Conservation (phyloP, 129 eudicot species). For the Rutidosis leptorrhynchoides region DNA sequence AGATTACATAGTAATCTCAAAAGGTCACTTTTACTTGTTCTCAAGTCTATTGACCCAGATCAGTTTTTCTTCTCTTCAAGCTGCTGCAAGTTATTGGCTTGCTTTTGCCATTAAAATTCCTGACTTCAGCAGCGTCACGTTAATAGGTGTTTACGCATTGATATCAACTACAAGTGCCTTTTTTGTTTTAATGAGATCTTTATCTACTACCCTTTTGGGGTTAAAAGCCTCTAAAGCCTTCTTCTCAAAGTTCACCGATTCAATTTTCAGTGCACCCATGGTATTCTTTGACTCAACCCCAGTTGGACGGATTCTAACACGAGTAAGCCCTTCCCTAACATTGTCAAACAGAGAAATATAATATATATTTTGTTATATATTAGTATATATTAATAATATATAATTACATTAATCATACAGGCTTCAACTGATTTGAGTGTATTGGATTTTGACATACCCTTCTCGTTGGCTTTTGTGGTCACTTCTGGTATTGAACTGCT, state of each 20-base stretch:
- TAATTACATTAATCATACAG: slow-evolving; percentile 33
- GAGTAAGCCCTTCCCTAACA: slow-evolving; percentile 37
- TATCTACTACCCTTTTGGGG: slow-evolving; percentile 50
- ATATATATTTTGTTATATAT: too few species aligned
- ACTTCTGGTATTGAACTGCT: slow-evolving; percentile 42
- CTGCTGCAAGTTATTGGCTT: slow-evolving; percentile 68
- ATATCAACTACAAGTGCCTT: slow-evolving; percentile 47
- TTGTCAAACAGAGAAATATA: neutral
- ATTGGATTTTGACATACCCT: slow-evolving; percentile 58
- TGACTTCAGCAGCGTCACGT: slow-evolving; percentile 26
- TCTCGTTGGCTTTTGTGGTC: slow-evolving; percentile 34
- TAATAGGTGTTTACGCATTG: slow-evolving; percentile 44
- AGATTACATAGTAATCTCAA: slow-evolving; percentile 49
- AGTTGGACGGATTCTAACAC: slow-evolving; percentile 61
- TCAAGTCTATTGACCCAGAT: slow-evolving; percentile 30
- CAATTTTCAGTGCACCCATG: slow-evolving; percentile 67
- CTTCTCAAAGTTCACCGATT: slow-evolving; percentile 46
- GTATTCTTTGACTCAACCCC: slow-evolving; percentile 76
- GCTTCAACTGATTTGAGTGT: slow-evolving; percentile 69
- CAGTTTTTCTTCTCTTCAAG: slow-evolving; percentile 51
- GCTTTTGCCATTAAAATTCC: slow-evolving; percentile 52
- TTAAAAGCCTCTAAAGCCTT: slow-evolving; percentile 58
- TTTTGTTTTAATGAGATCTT: slow-evolving; percentile 46
- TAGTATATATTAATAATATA: too few species aligned
- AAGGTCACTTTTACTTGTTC: slow-evolving; percentile 28